Evolutionary conservation across 345 rosid genomes (phyloP).

Genomic region (Dipteronia sinensis): DNA sequence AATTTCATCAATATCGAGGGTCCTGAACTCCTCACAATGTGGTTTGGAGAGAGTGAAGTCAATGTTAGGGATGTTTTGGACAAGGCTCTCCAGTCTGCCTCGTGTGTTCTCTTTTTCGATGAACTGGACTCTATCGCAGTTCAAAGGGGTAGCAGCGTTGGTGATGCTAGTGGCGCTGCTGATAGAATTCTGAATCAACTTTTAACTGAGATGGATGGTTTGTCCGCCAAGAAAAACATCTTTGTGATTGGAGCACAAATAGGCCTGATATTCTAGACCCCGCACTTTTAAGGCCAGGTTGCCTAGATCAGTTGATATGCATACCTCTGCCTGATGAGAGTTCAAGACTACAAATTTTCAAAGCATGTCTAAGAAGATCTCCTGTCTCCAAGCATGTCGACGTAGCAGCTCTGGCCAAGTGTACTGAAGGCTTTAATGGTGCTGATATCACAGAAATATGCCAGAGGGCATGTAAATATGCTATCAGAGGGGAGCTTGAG

Average conservation of each 20-base stretch:
- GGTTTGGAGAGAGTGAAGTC: conserved; percentile 9
- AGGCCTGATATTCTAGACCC: conserved; percentile 29
- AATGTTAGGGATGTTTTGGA: not conserved
- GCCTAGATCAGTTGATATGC: conserved; percentile 24
- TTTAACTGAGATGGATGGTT: conserved; percentile 17
- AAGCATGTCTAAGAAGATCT: conserved; percentile 25
- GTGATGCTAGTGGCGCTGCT: conserved; percentile 29
- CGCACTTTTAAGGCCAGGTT: conserved; percentile 17
- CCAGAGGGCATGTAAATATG: conserved; percentile 16
- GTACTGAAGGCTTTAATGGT: conserved; percentile 17
- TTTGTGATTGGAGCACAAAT: conserved; percentile 15
- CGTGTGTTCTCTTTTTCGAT: not conserved
- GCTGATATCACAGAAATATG: conserved; percentile 21
- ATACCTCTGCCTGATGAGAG: conserved; percentile 26
- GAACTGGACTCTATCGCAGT: not conserved
- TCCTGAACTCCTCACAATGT: conserved; percentile 4
- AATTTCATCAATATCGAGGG: conserved; percentile 13
- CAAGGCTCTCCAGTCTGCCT: not conserved
- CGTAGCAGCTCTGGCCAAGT: conserved; percentile 20
- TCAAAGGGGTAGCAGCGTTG: conserved; percentile 22
- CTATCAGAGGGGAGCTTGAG: conserved; percentile 22
- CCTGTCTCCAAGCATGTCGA: conserved; percentile 22
- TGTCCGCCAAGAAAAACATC: conserved; percentile 17
- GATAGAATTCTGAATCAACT: conserved; percentile 28
- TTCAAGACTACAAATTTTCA: conserved; percentile 21